These are phyloP conservation scores for Sutorius australiensis DNA, from an alignment of 768 basidiomycete genomes.

Conservation along the genomic window DNA sequence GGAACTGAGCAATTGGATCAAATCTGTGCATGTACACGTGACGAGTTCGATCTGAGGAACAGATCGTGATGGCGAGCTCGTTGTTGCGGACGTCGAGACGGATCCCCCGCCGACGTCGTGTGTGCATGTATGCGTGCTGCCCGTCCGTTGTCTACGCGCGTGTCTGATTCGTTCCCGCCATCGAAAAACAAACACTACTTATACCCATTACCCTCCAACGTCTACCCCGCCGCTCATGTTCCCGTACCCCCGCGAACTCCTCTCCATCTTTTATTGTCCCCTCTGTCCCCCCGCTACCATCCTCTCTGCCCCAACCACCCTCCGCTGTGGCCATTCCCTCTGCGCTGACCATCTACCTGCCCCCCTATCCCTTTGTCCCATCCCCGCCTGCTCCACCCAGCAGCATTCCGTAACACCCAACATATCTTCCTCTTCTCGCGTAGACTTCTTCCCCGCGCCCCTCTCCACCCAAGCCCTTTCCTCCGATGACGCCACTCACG, in stretches of 20 bases:
- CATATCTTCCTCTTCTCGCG: slow-evolving; percentile 40
- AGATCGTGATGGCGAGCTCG: slow-evolving; percentile 27
- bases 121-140: slow-evolving; percentile 8
- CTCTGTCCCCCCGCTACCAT: slow-evolving; percentile 41
- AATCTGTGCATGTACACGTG: slow-evolving; percentile 21
- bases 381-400: slow-evolving; percentile 33
- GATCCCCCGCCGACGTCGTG: slow-evolving; percentile 28
- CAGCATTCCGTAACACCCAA: slow-evolving; percentile 26
- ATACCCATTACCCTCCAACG: neutral
- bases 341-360: slow-evolving; percentile 53
- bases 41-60: slow-evolving; percentile 25
- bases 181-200: slow-evolving; percentile 12
- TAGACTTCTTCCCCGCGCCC: slow-evolving; percentile 35
- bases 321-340: slow-evolving; percentile 82
- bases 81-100: slow-evolving; percentile 20
- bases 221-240: slow-evolving; percentile 11
- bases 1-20: neutral
- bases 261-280: slow-evolving; percentile 49
- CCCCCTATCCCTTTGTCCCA: slow-evolving; percentile 27
- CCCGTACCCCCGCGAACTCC: slow-evolving; percentile 26
- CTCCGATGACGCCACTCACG: neutral
- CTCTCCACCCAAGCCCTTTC: slow-evolving; percentile 13
- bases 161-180: slow-evolving; percentile 21
- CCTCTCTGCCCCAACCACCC: slow-evolving; percentile 47
- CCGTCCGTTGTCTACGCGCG: slow-evolving; percentile 12